phyloP scores from a whole-genome alignment of 2,329 filamentous ascomycete genomes.

The Fusarium sp. region DNA sequence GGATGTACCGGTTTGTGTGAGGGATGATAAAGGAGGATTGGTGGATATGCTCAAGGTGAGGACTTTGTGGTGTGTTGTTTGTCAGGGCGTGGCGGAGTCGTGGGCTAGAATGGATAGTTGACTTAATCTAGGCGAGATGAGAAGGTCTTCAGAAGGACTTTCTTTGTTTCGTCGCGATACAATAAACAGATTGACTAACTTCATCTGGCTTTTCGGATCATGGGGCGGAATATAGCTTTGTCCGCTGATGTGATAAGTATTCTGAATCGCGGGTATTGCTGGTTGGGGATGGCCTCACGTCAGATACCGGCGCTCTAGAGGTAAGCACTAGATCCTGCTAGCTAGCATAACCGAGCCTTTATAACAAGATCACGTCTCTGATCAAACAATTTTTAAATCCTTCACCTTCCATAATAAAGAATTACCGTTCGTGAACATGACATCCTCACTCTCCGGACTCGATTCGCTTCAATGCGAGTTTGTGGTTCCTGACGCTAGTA shows the following conservation, averaged over 20 bases:
- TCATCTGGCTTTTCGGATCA: no score
- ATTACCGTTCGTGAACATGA: slow-evolving; percentile 14
- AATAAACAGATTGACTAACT: background rate
- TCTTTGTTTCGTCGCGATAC: background rate
- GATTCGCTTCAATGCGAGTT: slow-evolving; percentile 27
- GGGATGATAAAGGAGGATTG: slow-evolving; percentile 19
- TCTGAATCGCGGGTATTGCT: background rate
- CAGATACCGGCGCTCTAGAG: background rate
- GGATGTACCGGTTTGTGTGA: slow-evolving; percentile 25
- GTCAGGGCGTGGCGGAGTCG: slow-evolving; percentile 26
- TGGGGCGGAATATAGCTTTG: no score
- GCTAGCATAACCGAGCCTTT: background rate
- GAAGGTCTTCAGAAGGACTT: background rate
- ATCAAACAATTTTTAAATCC: background rate
- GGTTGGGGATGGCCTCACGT: background rate
- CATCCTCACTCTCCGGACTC: slow-evolving; percentile 1
- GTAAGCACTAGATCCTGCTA: slow-evolving; percentile 23
- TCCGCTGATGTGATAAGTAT: slow-evolving; percentile 3
- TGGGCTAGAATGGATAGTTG: slow-evolving; percentile 19
- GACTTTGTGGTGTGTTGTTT: slow-evolving; percentile 42
- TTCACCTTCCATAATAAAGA: accelerated
- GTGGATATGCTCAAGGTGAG: slow-evolving; percentile 37
- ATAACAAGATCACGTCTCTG: background rate
- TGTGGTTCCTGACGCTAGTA: background rate
- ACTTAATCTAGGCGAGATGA: background rate